Base-by-base conservation (phyloP, 768 basidiomycete genomes). In the Termitomyces sp. region DNA sequence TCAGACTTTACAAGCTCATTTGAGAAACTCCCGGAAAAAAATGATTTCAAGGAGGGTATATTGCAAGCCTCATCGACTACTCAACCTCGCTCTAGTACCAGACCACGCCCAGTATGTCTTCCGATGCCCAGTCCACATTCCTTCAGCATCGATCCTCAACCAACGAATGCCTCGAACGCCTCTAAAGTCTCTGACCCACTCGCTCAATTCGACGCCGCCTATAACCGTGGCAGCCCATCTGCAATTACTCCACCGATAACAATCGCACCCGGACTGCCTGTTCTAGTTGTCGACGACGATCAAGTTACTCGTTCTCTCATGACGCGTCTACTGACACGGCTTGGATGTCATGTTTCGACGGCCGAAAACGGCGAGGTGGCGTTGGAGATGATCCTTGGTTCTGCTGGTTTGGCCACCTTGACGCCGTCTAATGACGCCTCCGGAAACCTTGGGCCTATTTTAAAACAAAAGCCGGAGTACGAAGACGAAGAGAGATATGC, bases 241-340 rank as follows among this genome's bases (percentile, higher is more conserved):
- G 71, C 72, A 5, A 75, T 74, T 1, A 75, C 68, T 63, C 67
- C 71, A 14, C 67, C 69, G 4, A 64, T 75, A 20, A 69, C 71
- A 39, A 77, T 85, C 42, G 83, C 85, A 53, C 70, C 77, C 5
- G 81, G 79, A 8, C 67, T 92, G 63, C 78, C 78, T 14, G 89
- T 90, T 46, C 77, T 93, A 20, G 89, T 93, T 3, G 92, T 93
- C 0, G 92, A 93, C 64, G 91, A 95, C 65, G 93, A 95, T 69
- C 71, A 79, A 12, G 70, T 94, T 54, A 94, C 93, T 52, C 82
- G 93, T 51, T 85, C 81, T 51, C 74, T 95, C 59, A 93, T 95
- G 93, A 81, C 79, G 59, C 80, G 91, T 24, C 82, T 92, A 70
- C 76, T 95, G 43, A 81, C 82, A n/a, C 79, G 91, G 36, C 75